A percentile compares a stretch with the other conserved stretches of the same genome.
Conservation (phyloP, 352 stramenopile species). For the Hyphochytrium catenoides region DNA sequence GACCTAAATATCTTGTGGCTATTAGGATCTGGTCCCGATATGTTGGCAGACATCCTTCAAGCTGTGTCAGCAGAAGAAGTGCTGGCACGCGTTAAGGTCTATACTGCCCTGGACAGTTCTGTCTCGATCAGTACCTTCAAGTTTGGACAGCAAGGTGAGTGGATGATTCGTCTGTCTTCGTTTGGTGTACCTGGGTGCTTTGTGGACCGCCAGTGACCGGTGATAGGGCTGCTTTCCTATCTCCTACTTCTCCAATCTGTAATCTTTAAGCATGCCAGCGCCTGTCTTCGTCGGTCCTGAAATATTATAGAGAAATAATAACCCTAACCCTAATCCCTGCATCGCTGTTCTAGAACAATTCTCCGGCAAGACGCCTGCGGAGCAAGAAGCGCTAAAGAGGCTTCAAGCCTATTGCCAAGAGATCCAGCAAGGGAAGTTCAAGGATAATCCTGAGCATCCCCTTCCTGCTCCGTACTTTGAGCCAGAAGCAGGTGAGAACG, state of each 20-base stretch:
- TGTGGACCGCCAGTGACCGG: too few relatives aligned
- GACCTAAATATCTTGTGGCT: too few relatives aligned
- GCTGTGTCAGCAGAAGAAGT: too few relatives aligned
- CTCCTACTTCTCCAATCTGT: neutral
- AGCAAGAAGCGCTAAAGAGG: constrained; percentile 21
- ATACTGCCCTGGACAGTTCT: constrained; percentile 53
- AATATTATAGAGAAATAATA: too few relatives aligned
- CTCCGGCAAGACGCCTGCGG: constrained; percentile 22
- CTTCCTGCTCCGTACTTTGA: constrained; percentile 24
- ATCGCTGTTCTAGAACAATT: constrained; percentile 38
- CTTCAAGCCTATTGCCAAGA: constrained; percentile 40
- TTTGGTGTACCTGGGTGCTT: too few relatives aligned
- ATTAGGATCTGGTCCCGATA: too few relatives aligned
- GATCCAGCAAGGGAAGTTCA: constrained; percentile 43
- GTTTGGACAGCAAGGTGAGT: constrained; percentile 28
- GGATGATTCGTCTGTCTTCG: neutral
- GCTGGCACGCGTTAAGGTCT: constrained; percentile 64
- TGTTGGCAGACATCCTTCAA: too few relatives aligned
- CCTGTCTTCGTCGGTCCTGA: too few relatives aligned
- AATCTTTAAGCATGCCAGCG: too few relatives aligned
- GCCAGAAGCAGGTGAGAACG: constrained; percentile 20
- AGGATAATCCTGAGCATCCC: constrained; percentile 22
- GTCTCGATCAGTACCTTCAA: constrained; percentile 61
- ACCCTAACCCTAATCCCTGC: too few relatives aligned
- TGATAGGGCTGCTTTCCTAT: too few relatives aligned